phyloP scores from a whole-genome alignment of 768 basidiomycete species.

The Tricholoma matsutake region DNA sequence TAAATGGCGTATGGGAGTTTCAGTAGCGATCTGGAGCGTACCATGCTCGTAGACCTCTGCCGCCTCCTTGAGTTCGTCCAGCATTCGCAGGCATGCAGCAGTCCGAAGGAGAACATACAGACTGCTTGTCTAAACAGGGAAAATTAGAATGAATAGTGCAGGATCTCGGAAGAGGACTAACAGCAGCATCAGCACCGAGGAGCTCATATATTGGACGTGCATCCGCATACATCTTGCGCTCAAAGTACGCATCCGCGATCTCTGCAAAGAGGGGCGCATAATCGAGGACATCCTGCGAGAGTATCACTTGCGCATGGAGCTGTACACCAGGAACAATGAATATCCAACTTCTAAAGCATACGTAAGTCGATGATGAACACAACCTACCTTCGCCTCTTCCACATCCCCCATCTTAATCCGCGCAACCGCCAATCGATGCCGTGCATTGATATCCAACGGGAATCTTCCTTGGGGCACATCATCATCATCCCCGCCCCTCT shows the following conservation, averaged over 20 bases:
- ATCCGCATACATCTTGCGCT: conserved; percentile 69
- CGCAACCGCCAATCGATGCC: conserved; percentile 81
- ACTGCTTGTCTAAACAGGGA: conserved; percentile 58
- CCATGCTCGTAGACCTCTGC: conserved; percentile 82
- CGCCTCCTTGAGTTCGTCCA: conserved; percentile 73
- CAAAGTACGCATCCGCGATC: conserved; percentile 83
- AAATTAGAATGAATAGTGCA: not conserved
- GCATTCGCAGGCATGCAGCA: conserved; percentile 76
- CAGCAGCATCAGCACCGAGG: conserved; percentile 71
- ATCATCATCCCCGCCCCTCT: conserved; percentile 31
- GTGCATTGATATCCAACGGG: conserved; percentile 68
- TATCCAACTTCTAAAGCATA: not conserved
- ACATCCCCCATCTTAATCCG: conserved; percentile 77
- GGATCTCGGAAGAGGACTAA: conserved; percentile 31
- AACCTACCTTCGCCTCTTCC: conserved; percentile 76
- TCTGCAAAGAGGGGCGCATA: conserved; percentile 79
- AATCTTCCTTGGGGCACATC: conserved; percentile 56
- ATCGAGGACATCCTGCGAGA: conserved; percentile 68
- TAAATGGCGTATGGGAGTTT: not conserved
- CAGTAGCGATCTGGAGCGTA: conserved; percentile 27
- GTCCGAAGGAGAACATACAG: conserved; percentile 72
- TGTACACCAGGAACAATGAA: conserved; percentile 25
- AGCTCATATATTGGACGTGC: conserved; percentile 80
- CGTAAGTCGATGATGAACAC: not conserved
- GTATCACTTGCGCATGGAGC: conserved; percentile 75